Percentiles rank a stretch among this genome's conserved stretches.
Conservation (phyloP, 2,329 filamentous ascomycete species). For the Chrysoporthe deuterocubensis region DNA sequence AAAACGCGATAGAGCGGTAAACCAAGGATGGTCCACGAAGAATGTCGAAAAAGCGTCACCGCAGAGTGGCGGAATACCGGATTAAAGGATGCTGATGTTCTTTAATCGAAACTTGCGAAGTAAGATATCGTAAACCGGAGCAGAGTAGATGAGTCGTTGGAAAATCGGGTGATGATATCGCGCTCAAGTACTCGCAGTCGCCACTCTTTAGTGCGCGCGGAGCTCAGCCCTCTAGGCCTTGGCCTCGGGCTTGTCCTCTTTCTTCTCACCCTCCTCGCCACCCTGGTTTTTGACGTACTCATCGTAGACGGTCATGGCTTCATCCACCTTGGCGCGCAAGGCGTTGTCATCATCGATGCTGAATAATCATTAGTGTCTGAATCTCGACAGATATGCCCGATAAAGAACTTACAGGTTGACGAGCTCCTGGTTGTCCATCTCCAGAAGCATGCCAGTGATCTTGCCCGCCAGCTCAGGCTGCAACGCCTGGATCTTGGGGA, state of each 20-base stretch:
- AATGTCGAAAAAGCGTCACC: slow-evolving; percentile 24
- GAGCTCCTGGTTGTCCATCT: slow-evolving; percentile 97
- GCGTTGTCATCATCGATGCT: slow-evolving; percentile 89
- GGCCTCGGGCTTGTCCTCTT: slow-evolving; percentile 59
- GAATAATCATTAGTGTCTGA: slow-evolving; percentile 34
- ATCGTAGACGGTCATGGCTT: slow-evolving; percentile 96
- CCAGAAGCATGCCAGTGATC: slow-evolving; percentile 99
- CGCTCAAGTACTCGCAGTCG: slow-evolving; percentile 17
- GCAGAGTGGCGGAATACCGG: slow-evolving; percentile 22
- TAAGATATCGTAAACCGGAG: slow-evolving; percentile 16
- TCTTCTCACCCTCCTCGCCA: slow-evolving; percentile 40
- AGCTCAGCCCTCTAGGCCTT: slow-evolving; percentile 48
- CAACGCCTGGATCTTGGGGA: slow-evolving; percentile 95
- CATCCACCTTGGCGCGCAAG: slow-evolving; percentile 93
- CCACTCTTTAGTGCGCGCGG: slow-evolving; percentile 14
- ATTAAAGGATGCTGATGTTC: slow-evolving; percentile 23
- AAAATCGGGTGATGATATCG: slow-evolving; percentile 22
- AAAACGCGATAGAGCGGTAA: slow-evolving; percentile 10
- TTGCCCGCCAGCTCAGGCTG: slow-evolving; percentile 97
- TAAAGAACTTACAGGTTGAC: slow-evolving; percentile 82
- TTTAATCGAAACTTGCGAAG: slow-evolving; percentile 14
- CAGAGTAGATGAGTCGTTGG: slow-evolving; percentile 13
- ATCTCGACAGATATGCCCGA: background rate
- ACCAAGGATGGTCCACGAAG: slow-evolving; percentile 20
- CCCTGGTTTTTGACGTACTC: slow-evolving; percentile 93